phyloP scores from a whole-genome alignment of 208 protist genomes.

The Polymyxa betae region DNA sequence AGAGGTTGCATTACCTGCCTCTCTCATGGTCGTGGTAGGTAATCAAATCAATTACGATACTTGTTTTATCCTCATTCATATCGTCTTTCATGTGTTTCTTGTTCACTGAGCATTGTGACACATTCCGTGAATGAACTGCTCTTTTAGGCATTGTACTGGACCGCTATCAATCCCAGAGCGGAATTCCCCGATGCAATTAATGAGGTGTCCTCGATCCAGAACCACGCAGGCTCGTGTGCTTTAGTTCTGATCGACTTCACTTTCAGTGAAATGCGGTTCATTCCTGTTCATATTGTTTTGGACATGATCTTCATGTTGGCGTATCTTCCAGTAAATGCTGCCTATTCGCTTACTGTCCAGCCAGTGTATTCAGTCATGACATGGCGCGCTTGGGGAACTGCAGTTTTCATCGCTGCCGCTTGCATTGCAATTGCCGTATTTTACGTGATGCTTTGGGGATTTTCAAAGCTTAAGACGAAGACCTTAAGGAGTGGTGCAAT shows the following conservation, averaged over 20 bases:
- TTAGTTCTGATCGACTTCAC: slow-evolving; percentile 29
- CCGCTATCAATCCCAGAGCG: slow-evolving; percentile 13
- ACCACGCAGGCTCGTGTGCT: background rate
- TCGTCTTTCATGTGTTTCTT: too few species aligned
- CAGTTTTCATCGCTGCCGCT: background rate
- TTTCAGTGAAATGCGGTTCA: background rate
- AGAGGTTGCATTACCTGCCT: background rate
- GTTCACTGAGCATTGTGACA: too few species aligned
- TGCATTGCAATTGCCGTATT: background rate
- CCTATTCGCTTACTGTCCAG: background rate
- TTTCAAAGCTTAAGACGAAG: too few species aligned
- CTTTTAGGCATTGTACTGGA: slow-evolving; percentile 10
- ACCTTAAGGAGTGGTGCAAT: too few species aligned
- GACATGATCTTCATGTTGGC: background rate
- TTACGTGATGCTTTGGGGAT: background rate
- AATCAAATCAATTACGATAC: background rate
- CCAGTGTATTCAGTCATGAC: slow-evolving; percentile 41
- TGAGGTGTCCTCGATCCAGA: slow-evolving; percentile 20
- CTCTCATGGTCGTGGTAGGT: background rate
- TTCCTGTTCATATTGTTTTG: background rate
- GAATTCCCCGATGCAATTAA: background rate
- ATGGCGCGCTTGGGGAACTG: background rate
- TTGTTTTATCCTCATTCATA: background rate
- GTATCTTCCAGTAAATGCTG: slow-evolving; percentile 42
- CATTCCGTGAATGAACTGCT: background rate